Conservation (phyloP, 2,329 filamentous ascomycete species). For the Fusarium denticulatum region DNA sequence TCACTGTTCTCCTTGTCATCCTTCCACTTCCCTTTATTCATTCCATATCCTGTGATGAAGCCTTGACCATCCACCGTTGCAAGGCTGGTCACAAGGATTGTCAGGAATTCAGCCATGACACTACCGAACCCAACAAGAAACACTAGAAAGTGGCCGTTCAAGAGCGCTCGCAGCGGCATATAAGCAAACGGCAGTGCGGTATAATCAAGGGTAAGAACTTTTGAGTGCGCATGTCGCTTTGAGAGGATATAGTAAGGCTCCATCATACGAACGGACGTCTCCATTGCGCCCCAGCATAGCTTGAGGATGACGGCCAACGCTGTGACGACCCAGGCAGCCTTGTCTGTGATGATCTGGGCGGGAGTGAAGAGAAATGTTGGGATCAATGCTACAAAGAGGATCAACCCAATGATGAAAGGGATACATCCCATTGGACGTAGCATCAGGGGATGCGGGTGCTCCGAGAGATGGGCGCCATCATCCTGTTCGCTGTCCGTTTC, state of each 20-base stretch:
- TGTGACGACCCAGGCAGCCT: constrained; percentile 73
- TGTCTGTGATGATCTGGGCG: constrained; percentile 65
- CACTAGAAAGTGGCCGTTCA: constrained; percentile 72
- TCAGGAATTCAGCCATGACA: constrained; percentile 77
- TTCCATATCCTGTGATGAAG: constrained; percentile 56
- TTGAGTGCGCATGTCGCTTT: constrained; percentile 70
- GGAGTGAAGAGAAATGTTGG: constrained; percentile 70
- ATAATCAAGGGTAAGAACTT: constrained; percentile 76
- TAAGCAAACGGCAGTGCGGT: constrained; percentile 75
- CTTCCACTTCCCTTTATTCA: constrained; percentile 14
- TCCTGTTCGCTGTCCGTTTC: constrained; percentile 57
- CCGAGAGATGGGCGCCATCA: constrained; percentile 59
- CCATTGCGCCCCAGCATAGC: constrained; percentile 73
- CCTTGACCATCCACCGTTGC: constrained; percentile 71
- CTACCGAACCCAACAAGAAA: constrained; percentile 76
- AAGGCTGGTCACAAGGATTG: constrained; percentile 73
- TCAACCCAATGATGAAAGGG: constrained; percentile 67
- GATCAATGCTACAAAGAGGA: constrained; percentile 66
- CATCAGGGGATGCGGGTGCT: constrained; percentile 76
- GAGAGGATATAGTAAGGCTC: constrained; percentile 79
- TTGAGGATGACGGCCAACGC: constrained; percentile 73
- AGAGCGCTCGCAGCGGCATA: constrained; percentile 68
- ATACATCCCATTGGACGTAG: constrained; percentile 68
- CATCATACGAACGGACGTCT: constrained; percentile 76
- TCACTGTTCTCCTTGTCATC: constrained; percentile 31